Evolutionary conservation across 2,329 filamentous ascomycete species (phyloP).

Genomic region (Davidsoniella virescens): DNA sequence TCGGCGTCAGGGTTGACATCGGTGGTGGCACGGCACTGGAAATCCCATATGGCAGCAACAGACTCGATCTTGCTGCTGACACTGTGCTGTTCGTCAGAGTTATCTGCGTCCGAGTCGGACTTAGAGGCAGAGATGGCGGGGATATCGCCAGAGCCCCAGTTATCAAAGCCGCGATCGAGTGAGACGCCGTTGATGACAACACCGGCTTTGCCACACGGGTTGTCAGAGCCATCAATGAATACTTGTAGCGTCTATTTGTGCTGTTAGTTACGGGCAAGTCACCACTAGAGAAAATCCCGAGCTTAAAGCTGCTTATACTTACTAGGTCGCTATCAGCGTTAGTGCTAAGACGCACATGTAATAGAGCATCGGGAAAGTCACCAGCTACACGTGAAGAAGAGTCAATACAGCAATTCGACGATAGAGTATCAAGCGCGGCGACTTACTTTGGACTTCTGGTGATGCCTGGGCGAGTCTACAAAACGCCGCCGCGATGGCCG

Average conservation of each 20-base stretch:
- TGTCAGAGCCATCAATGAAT: conserved; percentile 3
- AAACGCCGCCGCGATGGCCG: not conserved
- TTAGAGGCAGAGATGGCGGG: not conserved
- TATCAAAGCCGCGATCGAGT: conserved; percentile 4
- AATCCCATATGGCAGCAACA: conserved; percentile 9
- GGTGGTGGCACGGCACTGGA: conserved; percentile 4
- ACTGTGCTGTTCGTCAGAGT: not conserved
- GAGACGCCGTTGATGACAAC: conserved; percentile 6
- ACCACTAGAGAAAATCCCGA: not conserved
- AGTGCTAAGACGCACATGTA: conserved; percentile 11
- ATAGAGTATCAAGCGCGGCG: not conserved
- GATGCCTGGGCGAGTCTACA: not conserved
- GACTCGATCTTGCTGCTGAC: not conserved
- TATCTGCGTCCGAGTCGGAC: not conserved
- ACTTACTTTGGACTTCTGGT: not conserved
- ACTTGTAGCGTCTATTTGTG: conserved; percentile 8
- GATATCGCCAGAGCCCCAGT: conserved; percentile 9
- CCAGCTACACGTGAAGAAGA: not conserved
- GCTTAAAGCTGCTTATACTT: conserved; percentile 6
- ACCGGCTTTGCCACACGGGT: conserved; percentile 9
- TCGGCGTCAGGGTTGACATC: conserved; percentile 6
- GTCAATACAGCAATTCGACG: not conserved
- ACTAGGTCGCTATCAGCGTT: conserved; percentile 9
- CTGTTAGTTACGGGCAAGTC: not conserved
- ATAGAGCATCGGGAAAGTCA: conserved; percentile 10